Conservation (phyloP, 1,284 basidiomycete genomes). For the Tetrapyrgos nigripes region DNA sequence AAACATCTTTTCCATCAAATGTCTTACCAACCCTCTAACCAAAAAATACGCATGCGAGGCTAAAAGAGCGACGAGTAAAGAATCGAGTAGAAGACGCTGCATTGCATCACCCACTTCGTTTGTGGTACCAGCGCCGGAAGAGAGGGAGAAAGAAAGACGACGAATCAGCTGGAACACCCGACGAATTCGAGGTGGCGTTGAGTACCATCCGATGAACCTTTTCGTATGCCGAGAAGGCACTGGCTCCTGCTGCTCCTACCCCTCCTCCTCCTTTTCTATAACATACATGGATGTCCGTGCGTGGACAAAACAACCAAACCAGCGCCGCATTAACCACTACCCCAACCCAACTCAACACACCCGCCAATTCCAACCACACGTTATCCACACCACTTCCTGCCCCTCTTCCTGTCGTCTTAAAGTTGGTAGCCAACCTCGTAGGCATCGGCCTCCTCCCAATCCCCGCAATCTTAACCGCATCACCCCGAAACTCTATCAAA, state of each 20-base stretch:
- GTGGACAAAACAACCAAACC: conserved; percentile 80
- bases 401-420: no score
- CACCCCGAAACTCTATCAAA: conserved; percentile 90
- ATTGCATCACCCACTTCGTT: conserved; percentile 40
- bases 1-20: conserved; percentile 73
- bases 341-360: conserved; percentile 88
- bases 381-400: no score
- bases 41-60: conserved; percentile 85
- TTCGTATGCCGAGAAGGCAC: conserved; percentile 17
- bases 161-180: conserved; percentile 1
- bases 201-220: conserved; percentile 27
- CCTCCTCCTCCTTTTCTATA: neutral
- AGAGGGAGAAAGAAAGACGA: neutral
- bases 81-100: conserved; percentile 64
- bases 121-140: neutral
- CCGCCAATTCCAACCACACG: conserved; percentile 90
- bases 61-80: conserved; percentile 76
- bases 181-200: no score
- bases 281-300: conserved; percentile 21
- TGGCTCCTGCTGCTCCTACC: neutral
- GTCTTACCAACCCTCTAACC: conserved; percentile 66
- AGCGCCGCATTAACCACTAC: conserved; percentile 87
- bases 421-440: conserved; percentile 84
- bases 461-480: conserved; percentile 94
- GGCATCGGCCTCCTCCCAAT: conserved; percentile 90